Percentiles rank a stretch among this genome's conserved stretches.
Conservation (phyloP, 148 eudicot species). For the Rheum nobile region DNA sequence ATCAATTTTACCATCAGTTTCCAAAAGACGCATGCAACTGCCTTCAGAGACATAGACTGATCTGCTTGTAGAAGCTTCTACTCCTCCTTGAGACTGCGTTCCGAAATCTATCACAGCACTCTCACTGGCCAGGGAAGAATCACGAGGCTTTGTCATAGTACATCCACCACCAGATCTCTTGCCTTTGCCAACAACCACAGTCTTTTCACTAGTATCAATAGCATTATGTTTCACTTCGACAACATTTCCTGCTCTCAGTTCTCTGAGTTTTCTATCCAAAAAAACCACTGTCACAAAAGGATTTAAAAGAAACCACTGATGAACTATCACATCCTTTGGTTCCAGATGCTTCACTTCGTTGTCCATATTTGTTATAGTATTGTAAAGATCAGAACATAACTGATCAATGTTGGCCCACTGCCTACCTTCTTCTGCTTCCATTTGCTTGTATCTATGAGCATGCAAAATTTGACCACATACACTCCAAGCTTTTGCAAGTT, state of each 20-base stretch:
- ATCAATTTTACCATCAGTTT: slow-evolving; percentile 18
- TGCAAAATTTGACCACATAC: slow-evolving; percentile 54
- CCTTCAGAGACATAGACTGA: slow-evolving; percentile 36
- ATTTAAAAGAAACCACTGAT: slow-evolving; percentile 65
- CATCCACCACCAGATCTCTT: slow-evolving; percentile 14
- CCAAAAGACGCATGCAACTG: slow-evolving; percentile 22
- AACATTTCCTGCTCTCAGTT: slow-evolving; percentile 50
- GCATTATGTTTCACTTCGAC: slow-evolving; percentile 33
- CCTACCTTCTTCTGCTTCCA: slow-evolving; percentile 24
- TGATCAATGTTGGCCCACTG: slow-evolving; percentile 46
- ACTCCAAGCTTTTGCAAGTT: slow-evolving; percentile 65
- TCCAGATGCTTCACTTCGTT: slow-evolving; percentile 30
- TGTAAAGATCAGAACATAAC: slow-evolving; percentile 53
- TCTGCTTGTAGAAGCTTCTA: slow-evolving; percentile 18
- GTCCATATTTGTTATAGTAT: slow-evolving; percentile 39
- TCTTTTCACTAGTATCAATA: slow-evolving; percentile 12
- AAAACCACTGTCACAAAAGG: slow-evolving; percentile 78
- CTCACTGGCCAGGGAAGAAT: slow-evolving; percentile 22
- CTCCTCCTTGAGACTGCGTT: slow-evolving; percentile 10
- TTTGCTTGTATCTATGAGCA: slow-evolving; percentile 18
- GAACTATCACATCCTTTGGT: slow-evolving; percentile 33
- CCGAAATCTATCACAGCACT: slow-evolving; percentile 15
- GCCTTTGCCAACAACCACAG: slow-evolving; percentile 15
- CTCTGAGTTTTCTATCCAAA: slow-evolving; percentile 49
- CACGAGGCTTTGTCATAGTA: slow-evolving; percentile 7